Conservation (phyloP, 495 filamentous ascomycete genomes). For the Hypoxylon fragiforme region DNA sequence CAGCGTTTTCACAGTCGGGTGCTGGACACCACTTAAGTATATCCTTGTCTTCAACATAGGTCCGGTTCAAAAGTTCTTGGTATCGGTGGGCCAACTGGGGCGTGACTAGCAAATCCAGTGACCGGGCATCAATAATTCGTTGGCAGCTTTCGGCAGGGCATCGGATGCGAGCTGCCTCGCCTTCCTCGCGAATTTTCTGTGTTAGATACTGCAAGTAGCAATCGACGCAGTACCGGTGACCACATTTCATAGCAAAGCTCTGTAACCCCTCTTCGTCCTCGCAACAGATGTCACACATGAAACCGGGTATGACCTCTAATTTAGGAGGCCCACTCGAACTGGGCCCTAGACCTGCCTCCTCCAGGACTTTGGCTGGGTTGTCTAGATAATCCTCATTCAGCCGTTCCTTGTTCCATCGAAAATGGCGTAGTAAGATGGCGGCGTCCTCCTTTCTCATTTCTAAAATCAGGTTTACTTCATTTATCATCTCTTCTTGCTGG, state of each 20-base stretch:
- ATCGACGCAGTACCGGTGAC: slow-evolving; percentile 90
- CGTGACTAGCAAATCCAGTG: slow-evolving; percentile 80
- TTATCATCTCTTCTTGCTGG: slow-evolving; percentile 80
- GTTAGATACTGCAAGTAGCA: slow-evolving; percentile 90
- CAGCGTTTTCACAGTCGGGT: slow-evolving; percentile 88
- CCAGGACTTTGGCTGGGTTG: slow-evolving; percentile 70
- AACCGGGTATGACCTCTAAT: slow-evolving; percentile 71
- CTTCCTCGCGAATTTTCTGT: slow-evolving; percentile 92
- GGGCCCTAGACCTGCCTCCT: slow-evolving; percentile 79
- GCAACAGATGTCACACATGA: slow-evolving; percentile 94
- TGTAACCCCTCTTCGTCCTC: slow-evolving; percentile 80
- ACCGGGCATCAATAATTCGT: slow-evolving; percentile 87
- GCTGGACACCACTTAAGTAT: slow-evolving; percentile 96
- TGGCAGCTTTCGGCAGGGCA: slow-evolving; percentile 88
- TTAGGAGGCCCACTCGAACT: slow-evolving; percentile 63
- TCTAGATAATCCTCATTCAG: slow-evolving; percentile 97
- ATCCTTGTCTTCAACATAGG: slow-evolving; percentile 95
- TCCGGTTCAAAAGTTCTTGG: slow-evolving; percentile 81
- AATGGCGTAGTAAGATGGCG: slow-evolving; percentile 84
- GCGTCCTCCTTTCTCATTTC: slow-evolving; percentile 83
- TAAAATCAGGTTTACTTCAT: slow-evolving; percentile 86
- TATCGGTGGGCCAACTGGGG: slow-evolving; percentile 76
- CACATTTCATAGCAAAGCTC: slow-evolving; percentile 94
- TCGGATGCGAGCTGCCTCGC: slow-evolving; percentile 91
- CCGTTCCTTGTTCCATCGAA: slow-evolving; percentile 93